Percentiles rank a stretch among this genome's conserved stretches.
Evolutionary conservation across 1,284 basidiomycete genomes (phyloP).

Genomic region (Boletus mariae): DNA sequence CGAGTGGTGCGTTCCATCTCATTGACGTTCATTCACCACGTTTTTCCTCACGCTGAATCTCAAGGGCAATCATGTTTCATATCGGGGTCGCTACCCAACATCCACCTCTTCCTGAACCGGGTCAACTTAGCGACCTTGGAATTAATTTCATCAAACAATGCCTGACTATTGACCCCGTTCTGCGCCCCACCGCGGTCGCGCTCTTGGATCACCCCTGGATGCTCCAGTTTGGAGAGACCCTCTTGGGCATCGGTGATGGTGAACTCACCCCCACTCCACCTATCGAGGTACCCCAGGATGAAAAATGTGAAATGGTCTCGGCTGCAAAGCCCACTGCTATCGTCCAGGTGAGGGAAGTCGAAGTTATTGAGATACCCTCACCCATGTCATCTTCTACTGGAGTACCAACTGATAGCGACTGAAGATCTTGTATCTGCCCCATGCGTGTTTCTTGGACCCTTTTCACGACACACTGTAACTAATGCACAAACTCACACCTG

Average conservation of each 20-base stretch:
- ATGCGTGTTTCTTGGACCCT: not conserved
- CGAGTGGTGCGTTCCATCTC: conserved; percentile 72
- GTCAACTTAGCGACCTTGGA: conserved; percentile 85
- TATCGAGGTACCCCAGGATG: conserved; percentile 43
- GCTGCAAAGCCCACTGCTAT: conserved; percentile 56
- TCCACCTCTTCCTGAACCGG: conserved; percentile 89
- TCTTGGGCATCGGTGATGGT: conserved; percentile 63
- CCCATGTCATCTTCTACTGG: conserved; percentile 37
- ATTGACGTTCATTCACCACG: conserved; percentile 1
- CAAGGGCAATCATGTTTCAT: conserved; percentile 97
- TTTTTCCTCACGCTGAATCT: conserved; percentile 8
- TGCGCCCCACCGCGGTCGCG: conserved; percentile 82
- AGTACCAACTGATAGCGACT: conserved; percentile 29
- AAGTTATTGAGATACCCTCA: conserved; percentile 44
- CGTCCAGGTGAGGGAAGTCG: conserved; percentile 58
- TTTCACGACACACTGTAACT: conserved; percentile 19
- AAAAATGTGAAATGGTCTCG: conserved; percentile 47
- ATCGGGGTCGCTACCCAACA: conserved; percentile 97
- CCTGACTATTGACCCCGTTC: conserved; percentile 83
- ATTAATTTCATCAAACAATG: conserved; percentile 95
- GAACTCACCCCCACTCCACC: conserved; percentile 54
- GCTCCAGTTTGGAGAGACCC: conserved; percentile 68
- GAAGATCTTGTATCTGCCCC: conserved; percentile 9
- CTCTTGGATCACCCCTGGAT: conserved; percentile 93
- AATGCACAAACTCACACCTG: conserved; percentile 11